A percentile compares a stretch with the other conserved stretches of the same genome.
These are phyloP conservation scores for Aspergillus homomorphus DNA, from an alignment of 495 filamentous ascomycete species.

Conservation along the genomic window DNA sequence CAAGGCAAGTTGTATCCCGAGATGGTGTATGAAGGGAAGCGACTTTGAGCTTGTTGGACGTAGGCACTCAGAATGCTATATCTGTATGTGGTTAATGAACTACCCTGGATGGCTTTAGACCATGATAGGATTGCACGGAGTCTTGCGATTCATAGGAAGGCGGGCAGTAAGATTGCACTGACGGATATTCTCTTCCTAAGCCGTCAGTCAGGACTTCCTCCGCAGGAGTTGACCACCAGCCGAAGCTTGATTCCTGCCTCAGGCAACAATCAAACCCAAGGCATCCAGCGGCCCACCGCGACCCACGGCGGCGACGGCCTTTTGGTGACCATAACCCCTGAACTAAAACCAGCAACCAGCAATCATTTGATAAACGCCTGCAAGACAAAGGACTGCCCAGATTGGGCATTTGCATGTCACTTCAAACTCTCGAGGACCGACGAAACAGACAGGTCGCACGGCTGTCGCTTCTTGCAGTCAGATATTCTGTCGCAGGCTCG, in stretches of 20 bases:
- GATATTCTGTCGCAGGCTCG: not conserved
- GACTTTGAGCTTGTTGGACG: too few relatives aligned
- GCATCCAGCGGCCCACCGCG: conserved; percentile 29
- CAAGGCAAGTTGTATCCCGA: not conserved
- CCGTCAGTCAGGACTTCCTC: too few relatives aligned
- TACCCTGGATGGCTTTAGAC: too few relatives aligned
- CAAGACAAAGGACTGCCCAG: not conserved
- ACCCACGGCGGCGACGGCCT: conserved; percentile 25
- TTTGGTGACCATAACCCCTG: conserved; percentile 30
- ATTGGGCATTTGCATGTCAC: not conserved
- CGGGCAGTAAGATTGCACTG: too few relatives aligned
- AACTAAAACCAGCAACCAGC: conserved; percentile 5
- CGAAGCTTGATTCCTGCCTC: too few relatives aligned
- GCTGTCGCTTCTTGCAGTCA: not conserved
- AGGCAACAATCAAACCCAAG: not conserved
- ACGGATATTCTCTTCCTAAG: too few relatives aligned
- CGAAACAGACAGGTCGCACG: not conserved
- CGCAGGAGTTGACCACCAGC: too few relatives aligned
- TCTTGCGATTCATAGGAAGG: too few relatives aligned
- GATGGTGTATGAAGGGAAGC: not conserved
- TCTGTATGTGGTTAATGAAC: too few relatives aligned
- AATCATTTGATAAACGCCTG: not conserved
- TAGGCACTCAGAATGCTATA: too few relatives aligned
- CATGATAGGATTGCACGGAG: too few relatives aligned
- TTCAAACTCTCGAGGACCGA: not conserved